Conservation (phyloP, 23 red algal species). For the Agarophyton chilense region DNA sequence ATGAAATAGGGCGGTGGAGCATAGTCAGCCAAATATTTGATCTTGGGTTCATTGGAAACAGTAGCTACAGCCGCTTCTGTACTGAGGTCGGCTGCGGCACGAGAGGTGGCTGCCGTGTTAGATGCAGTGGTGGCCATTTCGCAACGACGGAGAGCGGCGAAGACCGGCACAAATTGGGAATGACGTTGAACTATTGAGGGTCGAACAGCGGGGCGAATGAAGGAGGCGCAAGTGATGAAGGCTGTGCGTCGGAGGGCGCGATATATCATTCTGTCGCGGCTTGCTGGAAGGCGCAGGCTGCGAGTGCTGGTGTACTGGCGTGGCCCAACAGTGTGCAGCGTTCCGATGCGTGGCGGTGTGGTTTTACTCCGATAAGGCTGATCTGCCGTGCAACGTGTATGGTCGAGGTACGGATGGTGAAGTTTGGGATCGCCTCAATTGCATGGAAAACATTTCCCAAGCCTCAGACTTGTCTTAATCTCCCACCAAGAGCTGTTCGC, state of each 20-base stretch:
- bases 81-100: background rate
- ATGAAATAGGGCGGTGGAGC: constrained; percentile 80
- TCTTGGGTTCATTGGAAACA: constrained; percentile 28
- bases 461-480: too few species aligned
- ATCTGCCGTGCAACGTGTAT: constrained; percentile 11
- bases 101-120: background rate
- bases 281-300: constrained; percentile 3
- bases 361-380: background rate
- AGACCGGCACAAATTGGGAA: background rate
- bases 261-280: background rate
- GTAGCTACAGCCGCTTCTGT: background rate
- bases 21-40: constrained; percentile 79
- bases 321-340: background rate
- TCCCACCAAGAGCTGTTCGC: too few species aligned
- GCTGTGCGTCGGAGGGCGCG: background rate
- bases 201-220: background rate
- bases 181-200: background rate
- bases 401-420: background rate
- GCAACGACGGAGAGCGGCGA: background rate
- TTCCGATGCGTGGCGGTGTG: background rate
- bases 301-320: background rate
- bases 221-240: background rate
- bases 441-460: too few species aligned
- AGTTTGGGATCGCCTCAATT: too few species aligned
- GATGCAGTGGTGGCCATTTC: background rate